phyloP scores from a whole-genome alignment of 169 alveolate species.

The Plasmodium vivax region DNA sequence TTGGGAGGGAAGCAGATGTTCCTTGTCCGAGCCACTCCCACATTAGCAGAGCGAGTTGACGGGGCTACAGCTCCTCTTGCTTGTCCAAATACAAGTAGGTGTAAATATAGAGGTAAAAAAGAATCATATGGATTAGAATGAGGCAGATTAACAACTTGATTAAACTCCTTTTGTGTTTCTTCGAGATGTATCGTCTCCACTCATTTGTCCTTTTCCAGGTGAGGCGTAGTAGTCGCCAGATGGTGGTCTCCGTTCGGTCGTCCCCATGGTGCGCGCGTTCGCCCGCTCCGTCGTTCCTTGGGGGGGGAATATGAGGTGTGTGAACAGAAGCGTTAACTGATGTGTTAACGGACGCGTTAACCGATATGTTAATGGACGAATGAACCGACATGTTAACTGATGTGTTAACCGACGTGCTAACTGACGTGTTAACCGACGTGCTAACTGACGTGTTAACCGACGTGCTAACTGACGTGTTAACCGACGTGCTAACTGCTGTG shows the following conservation, averaged over 20 bases:
- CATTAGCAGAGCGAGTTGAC: background rate
- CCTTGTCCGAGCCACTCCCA: background rate
- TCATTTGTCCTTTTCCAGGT: constrained; percentile 5
- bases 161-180: constrained; percentile 19
- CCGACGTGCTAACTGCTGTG: background rate
- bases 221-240: background rate
- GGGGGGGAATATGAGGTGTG: background rate
- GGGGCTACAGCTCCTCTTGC: background rate
- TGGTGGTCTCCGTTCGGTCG: background rate
- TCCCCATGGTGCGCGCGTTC: background rate
- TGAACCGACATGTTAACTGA: background rate
- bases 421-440: background rate
- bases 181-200: constrained; percentile 19
- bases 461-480: background rate
- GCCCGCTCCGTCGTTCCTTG: background rate
- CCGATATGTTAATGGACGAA: background rate
- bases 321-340: background rate
- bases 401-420: background rate
- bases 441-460: background rate
- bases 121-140: constrained; percentile 32
- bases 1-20: background rate
- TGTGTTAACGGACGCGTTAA: background rate
- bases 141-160: constrained; percentile 49
- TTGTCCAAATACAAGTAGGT: constrained; percentile 38
- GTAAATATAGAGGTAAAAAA: constrained; percentile 32